Conservation (phyloP, 2,329 filamentous ascomycete genomes). For the Penicillium frequentans region DNA sequence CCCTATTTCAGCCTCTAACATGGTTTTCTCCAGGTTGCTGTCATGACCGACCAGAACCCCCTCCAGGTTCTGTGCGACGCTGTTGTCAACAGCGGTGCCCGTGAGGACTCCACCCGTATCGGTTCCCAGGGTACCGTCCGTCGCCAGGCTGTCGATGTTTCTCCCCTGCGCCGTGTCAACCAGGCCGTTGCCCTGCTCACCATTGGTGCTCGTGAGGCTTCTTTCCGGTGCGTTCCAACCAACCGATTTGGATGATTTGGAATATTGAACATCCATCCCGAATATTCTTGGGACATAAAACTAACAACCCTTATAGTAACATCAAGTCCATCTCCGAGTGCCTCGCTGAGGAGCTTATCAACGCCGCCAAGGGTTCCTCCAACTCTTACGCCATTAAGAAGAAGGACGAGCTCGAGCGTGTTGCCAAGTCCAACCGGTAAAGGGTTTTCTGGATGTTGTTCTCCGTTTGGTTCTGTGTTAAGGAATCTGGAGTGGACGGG, state of each 20-base stretch:
- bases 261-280: conserved; percentile 20
- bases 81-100: conserved; percentile 99
- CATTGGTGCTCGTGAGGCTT: conserved; percentile 96
- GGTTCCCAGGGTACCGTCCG: conserved; percentile 99
- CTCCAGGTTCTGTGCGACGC: conserved; percentile 99
- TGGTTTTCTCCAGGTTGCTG: conserved; percentile 75
- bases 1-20: conserved; percentile 21
- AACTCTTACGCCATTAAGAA: conserved; percentile 99
- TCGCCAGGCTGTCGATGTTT: conserved; percentile 99
- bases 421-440: conserved; percentile 99
- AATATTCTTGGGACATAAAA: not conserved
- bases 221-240: conserved; percentile 69
- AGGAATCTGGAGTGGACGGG: conserved; percentile 44
- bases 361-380: conserved; percentile 99
- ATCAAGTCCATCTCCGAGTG: conserved; percentile 97
- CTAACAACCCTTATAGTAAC: conserved; percentile 53
- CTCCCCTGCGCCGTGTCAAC: conserved; percentile 98
- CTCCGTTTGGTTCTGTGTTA: conserved; percentile 42
- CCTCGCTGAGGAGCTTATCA: conserved; percentile 99
- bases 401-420: conserved; percentile 99
- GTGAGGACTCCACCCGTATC: conserved; percentile 99
- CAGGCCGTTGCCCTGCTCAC: conserved; percentile 99
- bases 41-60: conserved; percentile 99
- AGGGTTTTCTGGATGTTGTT: conserved; percentile 45
- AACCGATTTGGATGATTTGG: not conserved